Percentiles rank a stretch among this genome's conserved stretches.
Conservation (phyloP, 139 green algal genomes). For the Pseudopediastrum boryanum region DNA sequence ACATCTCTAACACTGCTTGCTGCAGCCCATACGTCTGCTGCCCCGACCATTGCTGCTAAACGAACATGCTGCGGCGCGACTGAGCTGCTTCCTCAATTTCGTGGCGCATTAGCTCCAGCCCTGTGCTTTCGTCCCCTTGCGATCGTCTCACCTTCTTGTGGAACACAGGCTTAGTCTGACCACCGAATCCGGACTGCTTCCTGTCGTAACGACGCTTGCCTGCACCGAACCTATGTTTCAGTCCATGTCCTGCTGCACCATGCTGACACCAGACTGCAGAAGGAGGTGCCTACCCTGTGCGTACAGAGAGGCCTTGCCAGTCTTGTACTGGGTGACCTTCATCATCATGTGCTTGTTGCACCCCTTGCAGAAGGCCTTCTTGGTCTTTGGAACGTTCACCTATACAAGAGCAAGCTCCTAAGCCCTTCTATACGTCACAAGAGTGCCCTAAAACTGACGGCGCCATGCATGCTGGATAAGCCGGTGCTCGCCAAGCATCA, state of each 20-base stretch:
- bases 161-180: slow-evolving; percentile 99
- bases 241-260: too few species aligned
- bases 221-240: too few species aligned
- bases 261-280: too few species aligned
- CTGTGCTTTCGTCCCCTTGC: too few species aligned
- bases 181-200: slow-evolving; percentile 98
- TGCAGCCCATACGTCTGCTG: too few species aligned
- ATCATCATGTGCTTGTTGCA: slow-evolving; percentile 97
- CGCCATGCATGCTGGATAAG: not conserved
- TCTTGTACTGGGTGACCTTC: slow-evolving; percentile 99
- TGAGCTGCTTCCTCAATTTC: too few species aligned
- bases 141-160: slow-evolving; percentile 98
- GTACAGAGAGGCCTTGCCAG: slow-evolving; percentile 97
- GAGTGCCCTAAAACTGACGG: not conserved
- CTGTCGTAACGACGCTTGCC: slow-evolving; percentile 99
- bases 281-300: too few species aligned
- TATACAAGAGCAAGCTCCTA: slow-evolving; percentile 50
- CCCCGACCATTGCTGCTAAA: too few species aligned
- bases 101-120: too few species aligned
- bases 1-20: too few species aligned
- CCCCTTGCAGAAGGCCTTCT: slow-evolving; percentile 97
- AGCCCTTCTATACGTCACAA: not conserved
- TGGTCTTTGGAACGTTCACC: slow-evolving; percentile 99
- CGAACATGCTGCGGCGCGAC: too few species aligned
- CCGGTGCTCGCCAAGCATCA: not conserved